Percentiles rank a stretch among this genome's conserved stretches.
phyloP scores from a whole-genome alignment of 805 yeast genomes.

The Yamadazyma kitorensis region DNA sequence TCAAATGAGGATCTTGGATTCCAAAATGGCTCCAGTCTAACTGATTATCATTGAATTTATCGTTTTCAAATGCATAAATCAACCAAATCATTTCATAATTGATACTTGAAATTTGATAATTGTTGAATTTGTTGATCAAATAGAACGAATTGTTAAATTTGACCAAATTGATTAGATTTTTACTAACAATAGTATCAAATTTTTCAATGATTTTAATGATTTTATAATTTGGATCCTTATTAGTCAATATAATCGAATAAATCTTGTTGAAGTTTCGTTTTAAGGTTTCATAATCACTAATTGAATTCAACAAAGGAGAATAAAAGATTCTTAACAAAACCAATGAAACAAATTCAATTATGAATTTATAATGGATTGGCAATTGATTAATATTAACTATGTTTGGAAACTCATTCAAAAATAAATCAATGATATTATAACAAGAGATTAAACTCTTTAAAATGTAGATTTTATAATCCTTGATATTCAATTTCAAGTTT shows the following conservation, averaged over 20 bases:
- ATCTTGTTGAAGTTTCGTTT: slow-evolving; percentile 22
- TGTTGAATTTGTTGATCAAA: slow-evolving; percentile 32
- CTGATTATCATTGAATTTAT: slow-evolving; percentile 10
- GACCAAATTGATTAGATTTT: slow-evolving; percentile 9
- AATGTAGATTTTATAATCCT: slow-evolving; percentile 27
- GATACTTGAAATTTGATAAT: slow-evolving; percentile 33
- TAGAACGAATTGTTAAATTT: slow-evolving; percentile 24
- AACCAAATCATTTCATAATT: slow-evolving; percentile 40
- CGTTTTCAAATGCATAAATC: slow-evolving; percentile 23
- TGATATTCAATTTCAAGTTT: slow-evolving; percentile 18
- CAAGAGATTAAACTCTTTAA: slow-evolving; percentile 28
- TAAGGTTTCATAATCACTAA: slow-evolving; percentile 22
- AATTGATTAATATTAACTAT: slow-evolving; percentile 24
- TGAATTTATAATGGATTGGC: slow-evolving; percentile 41
- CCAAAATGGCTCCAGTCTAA: slow-evolving; percentile 30
- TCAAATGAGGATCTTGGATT: slow-evolving; percentile 16
- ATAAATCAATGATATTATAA: slow-evolving; percentile 23
- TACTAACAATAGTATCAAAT: slow-evolving; percentile 18
- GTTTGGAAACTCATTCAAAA: slow-evolving; percentile 17
- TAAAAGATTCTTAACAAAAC: slow-evolving; percentile 29
- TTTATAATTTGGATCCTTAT: slow-evolving; percentile 19
- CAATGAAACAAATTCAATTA: slow-evolving; percentile 32
- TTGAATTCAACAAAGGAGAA: slow-evolving; percentile 26
- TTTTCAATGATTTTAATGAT: slow-evolving; percentile 23
- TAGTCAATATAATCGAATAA: slow-evolving; percentile 16